A percentile compares a stretch with the other conserved stretches of the same genome.
These are phyloP conservation scores for Apostasia ramifera DNA, from an alignment of 106 monocot genomes.

Conservation along the genomic window DNA sequence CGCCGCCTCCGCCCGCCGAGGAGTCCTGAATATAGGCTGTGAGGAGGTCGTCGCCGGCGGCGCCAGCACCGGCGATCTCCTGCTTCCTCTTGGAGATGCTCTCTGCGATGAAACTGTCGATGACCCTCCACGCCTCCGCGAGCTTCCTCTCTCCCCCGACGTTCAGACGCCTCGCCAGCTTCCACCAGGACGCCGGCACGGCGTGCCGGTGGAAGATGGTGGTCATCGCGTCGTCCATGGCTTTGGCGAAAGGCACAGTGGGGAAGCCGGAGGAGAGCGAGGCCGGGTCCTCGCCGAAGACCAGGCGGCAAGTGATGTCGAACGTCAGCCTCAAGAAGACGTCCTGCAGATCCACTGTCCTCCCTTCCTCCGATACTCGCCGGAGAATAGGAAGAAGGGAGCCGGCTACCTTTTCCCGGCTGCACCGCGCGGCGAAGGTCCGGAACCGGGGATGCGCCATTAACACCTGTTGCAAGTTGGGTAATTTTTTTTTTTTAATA, in stretches of 20 bases:
- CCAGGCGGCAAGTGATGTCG: conserved; percentile 22
- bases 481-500: too few relatives aligned
- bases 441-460: conserved; percentile 18
- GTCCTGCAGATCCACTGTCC: conserved; percentile 28
- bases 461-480: conserved; percentile 4
- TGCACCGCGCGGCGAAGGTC: conserved; percentile 7
- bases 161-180: conserved; percentile 17
- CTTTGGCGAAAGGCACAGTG: conserved; percentile 21
- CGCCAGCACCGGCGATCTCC: neutral
- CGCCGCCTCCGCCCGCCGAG: neutral
- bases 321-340: conserved; percentile 40
- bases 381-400: conserved; percentile 27
- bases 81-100: conserved; percentile 22
- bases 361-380: neutral
- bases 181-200: conserved; percentile 37
- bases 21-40: conserved; percentile 12
- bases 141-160: conserved; percentile 32
- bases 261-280: conserved; percentile 25
- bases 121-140: conserved; percentile 13
- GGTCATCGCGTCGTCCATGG: conserved; percentile 26
- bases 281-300: conserved; percentile 32
- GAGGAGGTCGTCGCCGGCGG: conserved; percentile 10
- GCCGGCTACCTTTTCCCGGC: conserved; percentile 28
- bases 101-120: conserved; percentile 29
- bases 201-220: conserved; percentile 24